Conservation (phyloP, 2,329 filamentous ascomycete species). For the Cladosporium sphaerospermum region DNA sequence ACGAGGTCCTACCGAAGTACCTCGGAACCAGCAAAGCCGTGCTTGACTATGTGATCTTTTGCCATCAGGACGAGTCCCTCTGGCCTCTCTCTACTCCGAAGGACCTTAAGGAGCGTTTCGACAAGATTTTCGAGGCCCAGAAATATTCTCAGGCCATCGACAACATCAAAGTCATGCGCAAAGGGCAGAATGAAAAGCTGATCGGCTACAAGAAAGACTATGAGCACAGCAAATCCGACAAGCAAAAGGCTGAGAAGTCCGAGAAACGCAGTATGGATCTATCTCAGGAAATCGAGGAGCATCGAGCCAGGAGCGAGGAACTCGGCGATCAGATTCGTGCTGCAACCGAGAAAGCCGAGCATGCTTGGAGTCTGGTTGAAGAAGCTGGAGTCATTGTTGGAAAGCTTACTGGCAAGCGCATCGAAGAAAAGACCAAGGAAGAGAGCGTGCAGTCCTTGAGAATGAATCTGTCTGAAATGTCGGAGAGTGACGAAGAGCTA, state of each 20-base stretch:
- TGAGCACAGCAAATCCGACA: constrained; percentile 71
- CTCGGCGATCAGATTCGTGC: constrained; percentile 57
- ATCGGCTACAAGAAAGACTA: constrained; percentile 68
- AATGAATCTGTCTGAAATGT: constrained; percentile 66
- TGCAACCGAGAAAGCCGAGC: constrained; percentile 44
- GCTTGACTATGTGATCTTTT: constrained; percentile 93
- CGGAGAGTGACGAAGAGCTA: constrained; percentile 71
- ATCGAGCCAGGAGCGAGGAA: constrained; percentile 53
- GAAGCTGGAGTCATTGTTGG: constrained; percentile 69
- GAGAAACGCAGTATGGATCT: constrained; percentile 46
- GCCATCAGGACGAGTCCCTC: constrained; percentile 93
- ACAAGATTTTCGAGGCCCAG: constrained; percentile 94
- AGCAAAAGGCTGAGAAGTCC: constrained; percentile 69
- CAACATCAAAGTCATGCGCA: constrained; percentile 80
- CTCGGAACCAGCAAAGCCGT: constrained; percentile 87
- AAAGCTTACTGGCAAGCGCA: constrained; percentile 67
- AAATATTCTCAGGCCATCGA: constrained; percentile 98
- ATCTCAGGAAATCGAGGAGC: constrained; percentile 57
- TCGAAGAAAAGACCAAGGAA: constrained; percentile 65
- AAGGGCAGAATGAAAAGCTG: constrained; percentile 73
- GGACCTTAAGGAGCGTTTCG: constrained; percentile 85
- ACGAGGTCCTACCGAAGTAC: constrained; percentile 75
- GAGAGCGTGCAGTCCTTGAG: constrained; percentile 65
- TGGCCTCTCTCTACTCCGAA: constrained; percentile 92
- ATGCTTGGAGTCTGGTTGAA: constrained; percentile 67